Conservation (phyloP, 1,284 basidiomycete species). For the Anthracocystis panici-leucophaei region DNA sequence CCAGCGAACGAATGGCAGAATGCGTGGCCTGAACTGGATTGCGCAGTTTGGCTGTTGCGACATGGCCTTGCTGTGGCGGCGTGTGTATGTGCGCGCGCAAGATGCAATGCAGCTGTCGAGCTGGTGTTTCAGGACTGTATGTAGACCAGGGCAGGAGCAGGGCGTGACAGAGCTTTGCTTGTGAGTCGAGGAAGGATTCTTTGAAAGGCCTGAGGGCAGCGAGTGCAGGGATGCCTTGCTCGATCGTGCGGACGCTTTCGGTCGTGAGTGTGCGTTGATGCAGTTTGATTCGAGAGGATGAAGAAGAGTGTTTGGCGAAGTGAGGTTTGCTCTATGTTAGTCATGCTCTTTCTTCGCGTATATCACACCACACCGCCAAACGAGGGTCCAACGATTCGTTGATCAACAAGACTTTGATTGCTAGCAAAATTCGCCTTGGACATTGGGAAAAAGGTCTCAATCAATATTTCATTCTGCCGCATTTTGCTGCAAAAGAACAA, state of each 20-base stretch:
- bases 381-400: conserved; percentile 4
- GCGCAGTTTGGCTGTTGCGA: not conserved
- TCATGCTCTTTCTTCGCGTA: conserved; percentile 19
- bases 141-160: not conserved
- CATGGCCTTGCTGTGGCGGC: not conserved
- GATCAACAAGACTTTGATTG: conserved; percentile 7
- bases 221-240: not conserved
- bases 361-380: conserved; percentile 11
- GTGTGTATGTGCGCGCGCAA: not conserved
- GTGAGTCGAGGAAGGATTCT: no score
- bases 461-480: conserved; percentile 4
- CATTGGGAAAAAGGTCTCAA: not conserved
- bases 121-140: not conserved
- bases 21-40: not conserved
- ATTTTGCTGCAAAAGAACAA: conserved; percentile 15
- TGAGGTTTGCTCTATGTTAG: not conserved
- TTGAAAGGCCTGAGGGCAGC: not conserved
- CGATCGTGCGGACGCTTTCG: not conserved
- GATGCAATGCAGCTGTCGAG: not conserved
- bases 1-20: not conserved
- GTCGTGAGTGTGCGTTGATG: not conserved
- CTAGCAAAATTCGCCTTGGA: accelerated
- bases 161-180: not conserved
- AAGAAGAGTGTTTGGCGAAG: not conserved
- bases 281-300: not conserved